Evolutionary conservation across 1,284 basidiomycete species (phyloP).

Genomic region (Tylopilus sp.): DNA sequence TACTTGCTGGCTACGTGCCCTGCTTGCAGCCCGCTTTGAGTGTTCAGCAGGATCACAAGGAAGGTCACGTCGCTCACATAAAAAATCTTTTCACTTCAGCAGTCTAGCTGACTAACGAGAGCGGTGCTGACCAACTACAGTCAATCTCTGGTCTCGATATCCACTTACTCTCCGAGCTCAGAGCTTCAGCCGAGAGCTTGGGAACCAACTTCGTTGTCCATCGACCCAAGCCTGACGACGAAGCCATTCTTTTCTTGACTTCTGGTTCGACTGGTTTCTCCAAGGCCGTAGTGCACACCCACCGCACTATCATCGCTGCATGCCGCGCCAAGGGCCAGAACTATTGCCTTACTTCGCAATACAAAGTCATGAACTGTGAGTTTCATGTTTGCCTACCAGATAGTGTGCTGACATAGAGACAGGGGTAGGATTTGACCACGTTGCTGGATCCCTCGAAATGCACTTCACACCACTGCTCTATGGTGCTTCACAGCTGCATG

Average conservation of each 20-base stretch:
- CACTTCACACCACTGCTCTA: slow-evolving; percentile 29
- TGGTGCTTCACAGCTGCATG: slow-evolving; percentile 34
- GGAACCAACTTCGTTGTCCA: slow-evolving; percentile 16
- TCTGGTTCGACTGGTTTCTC: slow-evolving; percentile 33
- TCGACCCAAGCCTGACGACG: slow-evolving; percentile 24
- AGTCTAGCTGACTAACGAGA: slow-evolving; percentile 33
- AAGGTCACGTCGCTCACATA: slow-evolving; percentile 31
- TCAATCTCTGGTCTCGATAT: slow-evolving; percentile 33
- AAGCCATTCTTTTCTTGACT: slow-evolving; percentile 30
- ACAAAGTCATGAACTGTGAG: slow-evolving; percentile 34
- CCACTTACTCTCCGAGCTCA: slow-evolving; percentile 28
- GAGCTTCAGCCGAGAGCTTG: slow-evolving; percentile 9
- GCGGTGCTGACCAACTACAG: slow-evolving; percentile 29
- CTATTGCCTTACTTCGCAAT: slow-evolving; percentile 27
- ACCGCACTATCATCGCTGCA: slow-evolving; percentile 26
- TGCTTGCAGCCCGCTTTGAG: slow-evolving; percentile 35
- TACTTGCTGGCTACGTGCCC: slow-evolving; percentile 31
- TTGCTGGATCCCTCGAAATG: slow-evolving; percentile 38
- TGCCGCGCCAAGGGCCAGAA: slow-evolving; percentile 26
- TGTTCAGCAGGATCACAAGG: slow-evolving; percentile 35
- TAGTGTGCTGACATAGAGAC: slow-evolving; percentile 5
- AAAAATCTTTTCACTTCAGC: slow-evolving; percentile 30
- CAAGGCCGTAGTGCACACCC: slow-evolving; percentile 29
- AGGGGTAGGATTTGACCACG: slow-evolving; percentile 41
- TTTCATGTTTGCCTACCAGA: neutral